A percentile compares a stretch with the other conserved stretches of the same genome.
Conservation (phyloP, 257 asterid genomes). For the Cinchona pubescens region DNA sequence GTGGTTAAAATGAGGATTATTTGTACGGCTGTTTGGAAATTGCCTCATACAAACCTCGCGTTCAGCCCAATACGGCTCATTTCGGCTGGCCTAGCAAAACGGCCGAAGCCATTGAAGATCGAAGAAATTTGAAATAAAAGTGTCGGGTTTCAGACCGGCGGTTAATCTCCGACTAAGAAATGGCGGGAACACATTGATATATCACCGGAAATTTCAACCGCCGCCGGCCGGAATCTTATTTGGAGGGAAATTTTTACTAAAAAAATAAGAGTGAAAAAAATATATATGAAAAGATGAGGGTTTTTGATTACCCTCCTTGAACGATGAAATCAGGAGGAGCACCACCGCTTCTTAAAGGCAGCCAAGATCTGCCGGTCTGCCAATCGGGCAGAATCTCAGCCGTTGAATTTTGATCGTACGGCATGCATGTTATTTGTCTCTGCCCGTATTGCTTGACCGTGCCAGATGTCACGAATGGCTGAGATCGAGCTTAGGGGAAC, state of each 20-base stretch:
- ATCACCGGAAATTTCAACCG: slow-evolving; percentile 11
- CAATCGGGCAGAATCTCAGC: slow-evolving; percentile 30
- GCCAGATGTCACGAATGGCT: slow-evolving; percentile 30
- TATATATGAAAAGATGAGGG: not conserved
- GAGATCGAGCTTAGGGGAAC: slow-evolving; percentile 14
- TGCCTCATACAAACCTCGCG: slow-evolving; percentile 20
- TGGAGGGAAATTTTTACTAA: not conserved
- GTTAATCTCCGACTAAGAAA: slow-evolving; percentile 26
- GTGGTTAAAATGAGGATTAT: slow-evolving; percentile 14
- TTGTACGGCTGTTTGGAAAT: slow-evolving; percentile 8
- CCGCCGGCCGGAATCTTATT: slow-evolving; percentile 8
- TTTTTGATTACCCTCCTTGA: slow-evolving; percentile 20
- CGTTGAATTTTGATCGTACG: slow-evolving; percentile 21
- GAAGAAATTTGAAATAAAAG: not conserved
- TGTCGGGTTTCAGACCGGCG: not conserved
- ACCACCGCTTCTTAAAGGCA: slow-evolving; percentile 29
- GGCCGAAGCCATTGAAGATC: slow-evolving; percentile 29
- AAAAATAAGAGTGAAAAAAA: not conserved
- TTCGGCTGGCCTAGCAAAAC: slow-evolving; percentile 30
- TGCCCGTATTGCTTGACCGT: slow-evolving; percentile 26
- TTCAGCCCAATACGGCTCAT: slow-evolving; percentile 31
- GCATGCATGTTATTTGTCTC: not conserved
- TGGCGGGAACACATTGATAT: slow-evolving; percentile 27
- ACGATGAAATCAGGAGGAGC: slow-evolving; percentile 5
- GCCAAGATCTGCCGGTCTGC: slow-evolving; percentile 26